Conservation (phyloP, 768 basidiomycete genomes). For the Rhodotorula sphaerocarpa region DNA sequence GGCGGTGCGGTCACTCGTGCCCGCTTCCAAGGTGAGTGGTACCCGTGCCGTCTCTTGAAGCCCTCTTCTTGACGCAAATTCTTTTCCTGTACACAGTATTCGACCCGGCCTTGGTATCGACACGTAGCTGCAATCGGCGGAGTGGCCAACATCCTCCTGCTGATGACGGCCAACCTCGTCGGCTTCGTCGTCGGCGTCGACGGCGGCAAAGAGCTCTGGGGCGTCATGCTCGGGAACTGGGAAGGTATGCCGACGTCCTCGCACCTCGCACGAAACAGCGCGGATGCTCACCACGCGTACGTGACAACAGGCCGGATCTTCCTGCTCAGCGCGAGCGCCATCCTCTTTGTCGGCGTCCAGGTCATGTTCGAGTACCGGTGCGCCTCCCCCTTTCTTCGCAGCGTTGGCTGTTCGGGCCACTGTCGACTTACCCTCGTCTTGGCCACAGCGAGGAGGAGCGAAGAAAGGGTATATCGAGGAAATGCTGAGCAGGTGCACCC, state of each 20-base stretch:
- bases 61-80: background rate
- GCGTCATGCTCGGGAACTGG: constrained; percentile 57
- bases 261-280: too few relatives aligned
- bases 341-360: constrained; percentile 73
- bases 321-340: constrained; percentile 53
- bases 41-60: too few relatives aligned
- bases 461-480: constrained; percentile 53
- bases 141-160: constrained; percentile 71
- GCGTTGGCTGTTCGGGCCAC: too few relatives aligned
- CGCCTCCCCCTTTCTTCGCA: constrained; percentile 37
- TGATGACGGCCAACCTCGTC: constrained; percentile 87
- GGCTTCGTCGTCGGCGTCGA: constrained; percentile 89
- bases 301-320: constrained; percentile 57
- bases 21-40: constrained; percentile 57
- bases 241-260: constrained; percentile 51
- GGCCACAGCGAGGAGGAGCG: constrained; percentile 62
- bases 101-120: constrained; percentile 65
- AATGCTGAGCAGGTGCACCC: constrained; percentile 38
- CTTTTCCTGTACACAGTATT: constrained; percentile 52
- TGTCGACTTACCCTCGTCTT: background rate
- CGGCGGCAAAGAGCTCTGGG: constrained; percentile 60
- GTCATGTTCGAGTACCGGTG: constrained; percentile 94
- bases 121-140: constrained; percentile 75
- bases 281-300: background rate
- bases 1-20: constrained; percentile 54